phyloP scores from a whole-genome alignment of 2,329 filamentous ascomycete genomes.

The Microdochium paspali region DNA sequence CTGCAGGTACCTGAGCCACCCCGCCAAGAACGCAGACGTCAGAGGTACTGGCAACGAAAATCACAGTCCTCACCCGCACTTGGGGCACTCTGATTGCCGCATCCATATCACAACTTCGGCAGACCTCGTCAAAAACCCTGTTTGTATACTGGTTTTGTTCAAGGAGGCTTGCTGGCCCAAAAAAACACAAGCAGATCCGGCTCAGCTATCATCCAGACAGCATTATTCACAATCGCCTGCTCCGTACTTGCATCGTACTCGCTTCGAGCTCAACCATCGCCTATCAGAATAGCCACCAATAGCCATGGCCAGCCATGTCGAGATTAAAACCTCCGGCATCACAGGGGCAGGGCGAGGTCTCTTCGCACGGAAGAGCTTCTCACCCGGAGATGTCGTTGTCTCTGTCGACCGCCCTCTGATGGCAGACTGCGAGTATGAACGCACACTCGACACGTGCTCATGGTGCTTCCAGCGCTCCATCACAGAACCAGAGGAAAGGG shows the following conservation, averaged over 20 bases:
- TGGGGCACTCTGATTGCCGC: too few relatives aligned
- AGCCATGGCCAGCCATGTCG: conserved; percentile 4
- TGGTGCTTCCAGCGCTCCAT: conserved; percentile 17
- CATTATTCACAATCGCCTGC: not conserved
- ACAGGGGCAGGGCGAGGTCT: conserved; percentile 14
- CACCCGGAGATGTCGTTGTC: conserved; percentile 13
- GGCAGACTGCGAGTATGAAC: conserved; percentile 12
- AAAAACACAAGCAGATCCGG: too few relatives aligned
- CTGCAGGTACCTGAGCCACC: too few relatives aligned
- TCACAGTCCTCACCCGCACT: too few relatives aligned
- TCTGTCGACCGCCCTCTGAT: conserved; percentile 14
- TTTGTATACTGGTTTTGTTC: too few relatives aligned
- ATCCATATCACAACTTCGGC: too few relatives aligned
- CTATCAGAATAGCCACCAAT: too few relatives aligned
- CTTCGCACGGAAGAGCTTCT: conserved; percentile 13
- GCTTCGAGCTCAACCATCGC: not conserved
- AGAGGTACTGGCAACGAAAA: too few relatives aligned
- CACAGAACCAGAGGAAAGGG: conserved; percentile 9
- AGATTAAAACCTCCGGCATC: conserved; percentile 12
- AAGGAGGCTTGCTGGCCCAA: too few relatives aligned
- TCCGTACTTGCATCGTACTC: not conserved
- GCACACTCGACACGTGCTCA: conserved; percentile 15
- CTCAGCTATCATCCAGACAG: too few relatives aligned
- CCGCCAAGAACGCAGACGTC: too few relatives aligned
- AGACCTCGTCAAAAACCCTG: too few relatives aligned